Evolutionary conservation across 1,139 yeast species (phyloP).

Genomic region (Suhomyces panamericanus): DNA sequence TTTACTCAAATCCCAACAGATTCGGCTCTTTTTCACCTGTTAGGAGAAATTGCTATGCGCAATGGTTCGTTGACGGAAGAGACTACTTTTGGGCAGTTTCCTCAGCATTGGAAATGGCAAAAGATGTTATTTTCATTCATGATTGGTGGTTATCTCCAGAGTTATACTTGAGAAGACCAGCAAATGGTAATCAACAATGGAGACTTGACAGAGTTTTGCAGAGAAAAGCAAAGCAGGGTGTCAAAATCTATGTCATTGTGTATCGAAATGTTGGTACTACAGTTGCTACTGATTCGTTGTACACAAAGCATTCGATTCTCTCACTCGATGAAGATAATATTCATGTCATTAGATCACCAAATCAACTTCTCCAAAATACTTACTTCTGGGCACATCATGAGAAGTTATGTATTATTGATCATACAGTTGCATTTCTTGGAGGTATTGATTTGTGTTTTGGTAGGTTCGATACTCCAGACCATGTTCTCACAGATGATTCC

Average conservation of each 20-base stretch:
- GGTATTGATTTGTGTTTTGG: conserved; percentile 97
- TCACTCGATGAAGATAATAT: conserved; percentile 80
- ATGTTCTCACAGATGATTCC: conserved; percentile 79
- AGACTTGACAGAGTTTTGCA: conserved; percentile 85
- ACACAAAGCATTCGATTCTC: conserved; percentile 90
- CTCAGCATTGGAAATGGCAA: conserved; percentile 89
- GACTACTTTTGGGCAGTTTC: conserved; percentile 97
- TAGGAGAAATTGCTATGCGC: conserved; percentile 80
- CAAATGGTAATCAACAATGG: conserved; percentile 93
- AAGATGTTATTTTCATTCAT: conserved; percentile 89
- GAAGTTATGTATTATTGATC: conserved; percentile 83
- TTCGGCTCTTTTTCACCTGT: conserved; percentile 94
- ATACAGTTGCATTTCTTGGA: conserved; percentile 86
- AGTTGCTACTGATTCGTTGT: conserved; percentile 89
- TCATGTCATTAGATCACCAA: conserved; percentile 91
- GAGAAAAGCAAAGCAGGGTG: conserved; percentile 92
- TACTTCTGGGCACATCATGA: conserved; percentile 99
- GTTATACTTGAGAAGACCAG: conserved; percentile 86
- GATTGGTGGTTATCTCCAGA: conserved; percentile 99
- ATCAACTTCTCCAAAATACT: conserved; percentile 89
- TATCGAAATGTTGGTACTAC: conserved; percentile 94
- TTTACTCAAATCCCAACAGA: conserved; percentile 74
- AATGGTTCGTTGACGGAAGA: conserved; percentile 96
- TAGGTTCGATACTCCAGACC: conserved; percentile 95
- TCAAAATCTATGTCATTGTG: conserved; percentile 88